phyloP scores from a whole-genome alignment of 805 yeast species.

The Schwanniomyces pseudopolymorphus region DNA sequence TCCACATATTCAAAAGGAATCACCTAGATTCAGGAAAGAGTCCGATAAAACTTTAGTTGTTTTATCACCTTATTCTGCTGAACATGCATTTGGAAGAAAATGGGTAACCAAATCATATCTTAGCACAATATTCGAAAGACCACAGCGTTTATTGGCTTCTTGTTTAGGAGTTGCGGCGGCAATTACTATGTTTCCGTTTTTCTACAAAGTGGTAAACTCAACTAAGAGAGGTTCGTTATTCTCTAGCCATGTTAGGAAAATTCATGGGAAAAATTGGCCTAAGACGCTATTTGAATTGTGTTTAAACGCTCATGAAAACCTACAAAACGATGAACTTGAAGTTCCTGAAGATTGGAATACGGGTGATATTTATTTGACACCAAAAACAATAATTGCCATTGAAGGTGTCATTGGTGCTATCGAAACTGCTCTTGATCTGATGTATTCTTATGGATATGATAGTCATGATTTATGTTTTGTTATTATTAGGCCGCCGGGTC shows the following conservation, averaged over 20 bases:
- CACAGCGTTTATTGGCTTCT: conserved; percentile 73
- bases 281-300: conserved; percentile 57
- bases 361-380: conserved; percentile 75
- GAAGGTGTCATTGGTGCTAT: conserved; percentile 78
- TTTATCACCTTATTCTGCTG: conserved; percentile 66
- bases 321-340: conserved; percentile 57
- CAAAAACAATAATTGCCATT: conserved; percentile 65
- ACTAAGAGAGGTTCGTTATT: conserved; percentile 48
- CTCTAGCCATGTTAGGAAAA: conserved; percentile 60
- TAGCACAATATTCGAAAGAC: conserved; percentile 76
- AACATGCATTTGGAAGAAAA: conserved; percentile 69
- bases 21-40: conserved; percentile 34
- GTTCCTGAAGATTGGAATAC: conserved; percentile 82
- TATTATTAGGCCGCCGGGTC: conserved; percentile 81
- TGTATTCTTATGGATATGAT: conserved; percentile 18
- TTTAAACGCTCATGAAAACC: conserved; percentile 53
- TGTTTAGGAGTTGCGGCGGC: conserved; percentile 82
- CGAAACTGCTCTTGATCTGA: conserved; percentile 64
- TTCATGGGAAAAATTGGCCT: conserved; percentile 80
- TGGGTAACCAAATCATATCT: conserved; percentile 74
- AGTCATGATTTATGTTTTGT: conserved; percentile 55
- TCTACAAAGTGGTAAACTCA: conserved; percentile 50
- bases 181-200: conserved; percentile 61
- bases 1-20: conserved; percentile 40
- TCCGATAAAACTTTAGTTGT: conserved; percentile 56